These are phyloP conservation scores for Curvularia spicifera DNA, from an alignment of 2,329 filamentous ascomycete species.

Conservation along the genomic window DNA sequence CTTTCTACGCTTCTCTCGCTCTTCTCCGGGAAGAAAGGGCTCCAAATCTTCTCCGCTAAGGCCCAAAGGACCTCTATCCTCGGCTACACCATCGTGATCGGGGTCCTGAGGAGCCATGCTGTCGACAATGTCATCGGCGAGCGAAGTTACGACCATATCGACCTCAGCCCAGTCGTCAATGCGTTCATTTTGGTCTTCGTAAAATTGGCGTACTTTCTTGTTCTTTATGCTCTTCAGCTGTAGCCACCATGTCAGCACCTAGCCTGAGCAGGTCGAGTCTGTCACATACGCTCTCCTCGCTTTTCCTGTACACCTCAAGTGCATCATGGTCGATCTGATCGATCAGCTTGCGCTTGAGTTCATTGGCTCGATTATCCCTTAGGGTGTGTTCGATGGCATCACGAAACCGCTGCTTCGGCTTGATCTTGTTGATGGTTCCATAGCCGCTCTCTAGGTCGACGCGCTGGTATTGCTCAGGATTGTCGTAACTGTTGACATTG, in stretches of 20 bases:
- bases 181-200: conserved; percentile 61
- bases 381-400: conserved; percentile 58
- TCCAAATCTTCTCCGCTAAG: conserved; percentile 59
- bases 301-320: conserved; percentile 59
- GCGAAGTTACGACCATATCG: conserved; percentile 61
- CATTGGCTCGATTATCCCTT: conserved; percentile 53
- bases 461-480: conserved; percentile 23
- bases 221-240: conserved; percentile 61
- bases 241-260: conserved; percentile 1
- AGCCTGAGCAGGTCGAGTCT: neutral
- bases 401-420: conserved; percentile 48
- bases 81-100: conserved; percentile 63
- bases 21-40: conserved; percentile 62
- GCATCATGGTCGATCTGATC: conserved; percentile 55
- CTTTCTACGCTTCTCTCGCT: conserved; percentile 57
- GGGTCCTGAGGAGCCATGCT: conserved; percentile 63
- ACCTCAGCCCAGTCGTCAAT: conserved; percentile 66
- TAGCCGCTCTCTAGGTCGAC: conserved; percentile 42
- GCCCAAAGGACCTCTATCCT: conserved; percentile 60
- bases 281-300: conserved; percentile 53
- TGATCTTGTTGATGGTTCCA: conserved; percentile 24
- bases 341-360: conserved; percentile 59
- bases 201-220: conserved; percentile 59
- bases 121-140: conserved; percentile 66
- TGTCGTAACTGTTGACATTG: conserved; percentile 11